Evolutionary conservation across 805 yeast species (phyloP).

Genomic region (Lipomyces sp.): DNA sequence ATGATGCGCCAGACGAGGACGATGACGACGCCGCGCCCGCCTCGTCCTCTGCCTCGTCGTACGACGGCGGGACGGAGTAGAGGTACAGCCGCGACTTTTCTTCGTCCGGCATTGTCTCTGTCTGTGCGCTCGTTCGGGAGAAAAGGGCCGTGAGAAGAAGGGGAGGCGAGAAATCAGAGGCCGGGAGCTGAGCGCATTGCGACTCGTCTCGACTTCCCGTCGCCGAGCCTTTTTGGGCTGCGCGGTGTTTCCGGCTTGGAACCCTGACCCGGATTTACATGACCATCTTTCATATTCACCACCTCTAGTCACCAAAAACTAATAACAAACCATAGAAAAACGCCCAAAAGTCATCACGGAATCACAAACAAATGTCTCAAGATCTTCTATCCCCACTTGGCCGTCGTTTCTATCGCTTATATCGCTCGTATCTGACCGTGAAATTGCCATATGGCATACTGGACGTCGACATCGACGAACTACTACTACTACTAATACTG

Average conservation of each 20-base stretch:
- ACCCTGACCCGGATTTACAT: too few relatives aligned
- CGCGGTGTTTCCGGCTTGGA: neutral
- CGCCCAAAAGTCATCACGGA: too few relatives aligned
- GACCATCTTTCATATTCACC: too few relatives aligned
- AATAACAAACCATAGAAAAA: too few relatives aligned
- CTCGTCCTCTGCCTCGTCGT: constrained; percentile 22
- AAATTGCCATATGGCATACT: too few relatives aligned
- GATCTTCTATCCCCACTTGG: too few relatives aligned
- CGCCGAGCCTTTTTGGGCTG: neutral
- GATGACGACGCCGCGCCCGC: constrained; percentile 11
- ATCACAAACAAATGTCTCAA: too few relatives aligned
- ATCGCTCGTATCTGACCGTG: too few relatives aligned
- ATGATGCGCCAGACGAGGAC: constrained; percentile 6
- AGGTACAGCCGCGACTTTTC: constrained; percentile 23
- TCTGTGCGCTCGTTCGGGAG: neutral
- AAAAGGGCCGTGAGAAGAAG: neutral
- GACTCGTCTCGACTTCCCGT: neutral
- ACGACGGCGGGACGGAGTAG: constrained; percentile 29
- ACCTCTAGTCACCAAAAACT: too few relatives aligned
- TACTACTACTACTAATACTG: too few relatives aligned
- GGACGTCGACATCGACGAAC: too few relatives aligned
- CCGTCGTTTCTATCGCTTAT: too few relatives aligned
- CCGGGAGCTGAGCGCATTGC: neutral
- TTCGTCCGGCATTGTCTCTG: constrained; percentile 14
- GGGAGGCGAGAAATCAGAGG: neutral